A percentile compares a stretch with the other conserved stretches of the same genome.
These are phyloP conservation scores for Nakazawaea wickerhamii DNA, from an alignment of 805 yeast species.

Conservation along the genomic window DNA sequence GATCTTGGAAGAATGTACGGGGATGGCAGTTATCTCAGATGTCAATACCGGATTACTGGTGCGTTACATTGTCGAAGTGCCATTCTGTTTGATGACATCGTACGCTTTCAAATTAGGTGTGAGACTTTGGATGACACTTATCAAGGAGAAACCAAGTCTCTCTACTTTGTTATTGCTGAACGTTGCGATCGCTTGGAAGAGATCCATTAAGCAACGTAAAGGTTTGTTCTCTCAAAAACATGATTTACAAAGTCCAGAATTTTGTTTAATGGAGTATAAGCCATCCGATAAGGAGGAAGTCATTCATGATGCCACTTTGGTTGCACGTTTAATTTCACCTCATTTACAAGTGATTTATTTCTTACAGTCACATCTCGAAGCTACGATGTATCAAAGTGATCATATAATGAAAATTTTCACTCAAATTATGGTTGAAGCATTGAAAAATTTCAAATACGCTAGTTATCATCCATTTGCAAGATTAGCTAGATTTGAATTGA, in stretches of 20 bases:
- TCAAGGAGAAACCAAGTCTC: conserved; percentile 57
- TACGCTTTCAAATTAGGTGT: conserved; percentile 58
- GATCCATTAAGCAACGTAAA: conserved; percentile 46
- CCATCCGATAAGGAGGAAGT: conserved; percentile 69
- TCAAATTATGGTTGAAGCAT: conserved; percentile 49
- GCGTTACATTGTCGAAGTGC: conserved; percentile 55
- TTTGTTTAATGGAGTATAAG: conserved; percentile 76
- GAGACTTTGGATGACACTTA: conserved; percentile 75
- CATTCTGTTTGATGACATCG: conserved; percentile 62
- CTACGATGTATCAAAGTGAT: conserved; percentile 65
- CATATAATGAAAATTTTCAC: conserved; percentile 68
- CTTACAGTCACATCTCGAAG: conserved; percentile 73
- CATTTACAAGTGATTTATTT: conserved; percentile 66
- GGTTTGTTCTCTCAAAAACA: conserved; percentile 60
- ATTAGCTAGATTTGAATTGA: conserved; percentile 64
- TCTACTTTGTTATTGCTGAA: conserved; percentile 62
- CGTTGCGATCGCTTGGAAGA: conserved; percentile 64
- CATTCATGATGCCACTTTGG: conserved; percentile 43
- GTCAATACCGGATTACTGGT: conserved; percentile 41
- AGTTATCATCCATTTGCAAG: conserved; percentile 83
- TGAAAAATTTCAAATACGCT: conserved; percentile 47
- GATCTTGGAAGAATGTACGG: conserved; percentile 36
- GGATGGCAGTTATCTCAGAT: conserved; percentile 33
- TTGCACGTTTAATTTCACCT: conserved; percentile 51
- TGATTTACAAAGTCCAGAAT: conserved; percentile 59